phyloP scores from a whole-genome alignment of 2,329 filamentous ascomycete genomes.

The Akanthomyces dipterigenus region DNA sequence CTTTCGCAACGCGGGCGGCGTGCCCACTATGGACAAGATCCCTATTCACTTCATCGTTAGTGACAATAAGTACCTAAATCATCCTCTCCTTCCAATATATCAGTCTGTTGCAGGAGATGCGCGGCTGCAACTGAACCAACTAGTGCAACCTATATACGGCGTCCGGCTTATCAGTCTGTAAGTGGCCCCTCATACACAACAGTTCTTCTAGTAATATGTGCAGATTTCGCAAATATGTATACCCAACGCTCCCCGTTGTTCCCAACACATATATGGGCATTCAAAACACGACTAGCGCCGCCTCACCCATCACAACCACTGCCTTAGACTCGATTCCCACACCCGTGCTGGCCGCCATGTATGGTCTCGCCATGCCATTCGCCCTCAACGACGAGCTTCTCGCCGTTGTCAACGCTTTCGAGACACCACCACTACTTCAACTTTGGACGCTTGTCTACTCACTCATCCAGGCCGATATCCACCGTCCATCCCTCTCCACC shows the following conservation, averaged over 20 bases:
- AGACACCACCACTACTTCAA: neutral
- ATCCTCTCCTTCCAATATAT: neutral
- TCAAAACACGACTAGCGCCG: neutral
- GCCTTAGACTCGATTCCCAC: conserved; percentile 10
- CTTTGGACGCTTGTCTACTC: conserved; percentile 13
- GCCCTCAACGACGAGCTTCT: conserved; percentile 13
- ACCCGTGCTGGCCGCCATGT: conserved; percentile 13
- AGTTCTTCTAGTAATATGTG: neutral
- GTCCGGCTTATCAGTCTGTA: conserved; percentile 11
- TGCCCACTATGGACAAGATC: conserved; percentile 26
- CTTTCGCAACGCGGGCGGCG: conserved; percentile 30
- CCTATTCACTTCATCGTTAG: conserved; percentile 23
- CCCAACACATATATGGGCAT: conserved; percentile 12
- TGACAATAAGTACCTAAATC: conserved; percentile 7
- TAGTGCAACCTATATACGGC: conserved; percentile 10
- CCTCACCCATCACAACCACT: neutral
- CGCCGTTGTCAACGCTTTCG: conserved; percentile 4
- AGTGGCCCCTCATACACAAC: neutral
- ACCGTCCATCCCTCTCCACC: conserved; percentile 1
- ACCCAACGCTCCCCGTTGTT: conserved; percentile 12
- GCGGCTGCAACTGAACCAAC: neutral
- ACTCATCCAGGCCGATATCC: conserved; percentile 7
- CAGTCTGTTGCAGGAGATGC: neutral
- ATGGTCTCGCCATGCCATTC: conserved; percentile 14
- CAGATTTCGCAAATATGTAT: conserved; percentile 14